Conservation (phyloP, 768 basidiomycete species). For the Mycena epipterygia region DNA sequence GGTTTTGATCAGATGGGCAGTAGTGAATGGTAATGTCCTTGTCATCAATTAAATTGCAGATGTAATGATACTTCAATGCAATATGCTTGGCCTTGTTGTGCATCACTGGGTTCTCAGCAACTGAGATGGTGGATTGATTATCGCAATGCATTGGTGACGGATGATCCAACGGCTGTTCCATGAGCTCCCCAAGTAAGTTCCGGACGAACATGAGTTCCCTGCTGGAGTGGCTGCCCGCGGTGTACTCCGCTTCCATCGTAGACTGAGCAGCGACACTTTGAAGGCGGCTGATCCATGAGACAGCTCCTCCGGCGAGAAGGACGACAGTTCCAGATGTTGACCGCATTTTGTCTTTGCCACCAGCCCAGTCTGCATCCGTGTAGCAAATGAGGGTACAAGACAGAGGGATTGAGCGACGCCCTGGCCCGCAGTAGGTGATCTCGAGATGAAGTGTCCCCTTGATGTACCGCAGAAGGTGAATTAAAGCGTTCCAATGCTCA, state of each 20-base stretch:
- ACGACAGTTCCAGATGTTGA: not conserved
- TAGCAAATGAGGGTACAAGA: not conserved
- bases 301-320: not conserved
- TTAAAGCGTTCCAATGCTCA: not conserved
- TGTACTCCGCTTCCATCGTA: not conserved
- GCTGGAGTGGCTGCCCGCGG: not conserved
- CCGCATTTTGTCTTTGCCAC: not conserved
- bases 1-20: not conserved
- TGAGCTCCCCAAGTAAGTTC: not conserved
- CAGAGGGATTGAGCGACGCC: not conserved
- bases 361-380: no score
- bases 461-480: not conserved
- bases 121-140: not conserved
- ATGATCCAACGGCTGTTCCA: not conserved
- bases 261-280: not conserved
- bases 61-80: no score
- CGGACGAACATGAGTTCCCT: no score
- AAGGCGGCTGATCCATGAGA: not conserved
- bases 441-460: not conserved
- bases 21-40: not conserved
- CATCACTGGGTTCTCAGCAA: not conserved
- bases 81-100: slow-evolving; percentile 2
- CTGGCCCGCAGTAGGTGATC: not conserved
- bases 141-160: not conserved
- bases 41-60: not conserved